Conservation (phyloP, 352 stramenopile genomes). For the Phytophthora lateralis region DNA sequence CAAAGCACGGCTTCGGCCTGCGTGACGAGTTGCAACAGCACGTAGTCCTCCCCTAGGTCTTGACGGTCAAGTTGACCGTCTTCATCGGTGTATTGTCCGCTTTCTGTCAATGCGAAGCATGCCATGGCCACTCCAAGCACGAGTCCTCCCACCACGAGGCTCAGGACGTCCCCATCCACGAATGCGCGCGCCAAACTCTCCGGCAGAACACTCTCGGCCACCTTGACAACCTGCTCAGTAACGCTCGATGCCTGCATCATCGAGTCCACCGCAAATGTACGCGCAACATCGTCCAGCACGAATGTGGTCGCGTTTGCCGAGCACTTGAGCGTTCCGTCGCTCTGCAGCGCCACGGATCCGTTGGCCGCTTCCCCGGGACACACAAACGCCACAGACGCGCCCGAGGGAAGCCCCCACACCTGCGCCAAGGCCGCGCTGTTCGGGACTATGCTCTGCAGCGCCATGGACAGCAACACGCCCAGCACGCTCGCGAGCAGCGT, state of each 20-base stretch:
- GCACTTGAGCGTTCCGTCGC: slow-evolving; percentile 43
- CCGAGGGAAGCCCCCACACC: slow-evolving; percentile 19
- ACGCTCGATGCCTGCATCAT: slow-evolving; percentile 24
- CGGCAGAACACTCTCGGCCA: slow-evolving; percentile 42
- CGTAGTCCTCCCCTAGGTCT: slow-evolving; percentile 19
- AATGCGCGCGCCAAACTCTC: slow-evolving; percentile 34
- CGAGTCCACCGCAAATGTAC: slow-evolving; percentile 28
- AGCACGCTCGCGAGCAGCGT: slow-evolving; percentile 56
- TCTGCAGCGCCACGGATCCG: slow-evolving; percentile 40
- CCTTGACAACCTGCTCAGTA: slow-evolving; percentile 31
- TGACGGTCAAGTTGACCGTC: too few species aligned
- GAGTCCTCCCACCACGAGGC: slow-evolving; percentile 40
- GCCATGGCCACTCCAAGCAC: slow-evolving; percentile 40
- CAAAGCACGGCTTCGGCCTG: slow-evolving; percentile 53
- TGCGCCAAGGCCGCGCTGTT: slow-evolving; percentile 26
- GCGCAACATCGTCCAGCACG: slow-evolving; percentile 53
- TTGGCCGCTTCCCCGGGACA: slow-evolving; percentile 27
- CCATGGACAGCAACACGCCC: slow-evolving; percentile 49
- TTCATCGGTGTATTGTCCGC: slow-evolving; percentile 1
- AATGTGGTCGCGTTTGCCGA: slow-evolving; percentile 51
- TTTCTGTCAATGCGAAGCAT: slow-evolving; percentile 17
- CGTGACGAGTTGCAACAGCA: slow-evolving; percentile 55
- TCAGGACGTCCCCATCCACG: slow-evolving; percentile 41
- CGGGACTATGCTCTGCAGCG: slow-evolving; percentile 42
- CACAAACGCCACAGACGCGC: slow-evolving; percentile 25